phyloP scores from a whole-genome alignment of 2,329 filamentous ascomycete genomes.

The Talaromyces rugulosus region DNA sequence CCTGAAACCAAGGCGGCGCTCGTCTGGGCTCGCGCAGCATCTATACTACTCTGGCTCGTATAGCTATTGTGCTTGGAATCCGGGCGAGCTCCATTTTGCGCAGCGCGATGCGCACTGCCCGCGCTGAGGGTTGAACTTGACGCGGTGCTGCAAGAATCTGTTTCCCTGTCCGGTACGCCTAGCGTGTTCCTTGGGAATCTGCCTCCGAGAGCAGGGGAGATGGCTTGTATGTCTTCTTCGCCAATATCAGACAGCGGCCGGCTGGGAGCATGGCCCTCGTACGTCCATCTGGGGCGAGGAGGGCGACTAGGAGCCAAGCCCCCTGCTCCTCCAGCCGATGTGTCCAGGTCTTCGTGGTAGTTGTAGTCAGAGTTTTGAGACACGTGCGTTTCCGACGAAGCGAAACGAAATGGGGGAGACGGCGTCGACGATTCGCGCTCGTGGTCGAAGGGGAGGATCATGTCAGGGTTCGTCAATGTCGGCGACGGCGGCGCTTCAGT shows the following conservation, averaged over 20 bases:
- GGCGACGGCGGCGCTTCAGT: slow-evolving; percentile 61
- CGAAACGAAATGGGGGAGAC: slow-evolving; percentile 51
- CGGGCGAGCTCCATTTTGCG: slow-evolving; percentile 6
- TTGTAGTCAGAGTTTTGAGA: slow-evolving; percentile 6
- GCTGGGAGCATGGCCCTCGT: slow-evolving; percentile 34
- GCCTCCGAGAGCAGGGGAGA: slow-evolving; percentile 16
- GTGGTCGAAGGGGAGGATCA: slow-evolving; percentile 77
- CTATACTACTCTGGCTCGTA: slow-evolving; percentile 11
- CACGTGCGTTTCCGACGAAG: slow-evolving; percentile 24
- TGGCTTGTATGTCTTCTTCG: slow-evolving; percentile 36
- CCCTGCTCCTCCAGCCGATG: slow-evolving; percentile 4
- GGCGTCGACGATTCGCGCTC: slow-evolving; percentile 43
- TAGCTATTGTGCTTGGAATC: slow-evolving; percentile 7
- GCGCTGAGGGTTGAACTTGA: slow-evolving; percentile 34
- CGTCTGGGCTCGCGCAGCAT: slow-evolving; percentile 4
- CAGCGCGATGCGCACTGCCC: slow-evolving; percentile 17
- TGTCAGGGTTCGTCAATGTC: slow-evolving; percentile 86
- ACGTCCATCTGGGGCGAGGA: slow-evolving; percentile 31
- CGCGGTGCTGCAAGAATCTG: slow-evolving; percentile 33
- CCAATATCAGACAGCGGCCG: slow-evolving; percentile 44
- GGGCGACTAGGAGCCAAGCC: slow-evolving; percentile 15
- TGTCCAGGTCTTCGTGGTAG: neutral
- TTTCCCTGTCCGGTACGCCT: slow-evolving; percentile 5
- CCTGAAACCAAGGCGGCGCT: slow-evolving; percentile 23
- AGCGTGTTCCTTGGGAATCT: slow-evolving; percentile 1